Base-by-base conservation (phyloP, 495 filamentous ascomycete genomes). In the Podospora sp. region DNA sequence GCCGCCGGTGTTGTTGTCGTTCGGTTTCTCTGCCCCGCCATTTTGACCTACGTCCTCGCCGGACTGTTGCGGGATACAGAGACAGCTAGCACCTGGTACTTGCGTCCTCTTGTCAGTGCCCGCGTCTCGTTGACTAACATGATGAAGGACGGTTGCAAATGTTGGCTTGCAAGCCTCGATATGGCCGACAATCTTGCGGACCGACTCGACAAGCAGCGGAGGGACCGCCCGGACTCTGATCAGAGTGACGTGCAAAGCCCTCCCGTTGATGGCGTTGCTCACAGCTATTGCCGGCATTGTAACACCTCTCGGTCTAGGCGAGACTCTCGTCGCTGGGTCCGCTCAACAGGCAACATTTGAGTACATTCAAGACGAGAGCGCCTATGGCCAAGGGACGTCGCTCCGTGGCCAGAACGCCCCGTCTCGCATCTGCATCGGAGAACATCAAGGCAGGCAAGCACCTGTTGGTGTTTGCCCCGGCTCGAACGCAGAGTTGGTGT, bases 221-320 rank as follows among this genome's bases (percentile, higher is more conserved):
- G 36, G 60, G 18, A 46, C 35, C 14, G 60, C 27, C 6, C 60
- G 60, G 35, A 62, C 60, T 22, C 21, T 62, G 18, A 62, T 62
- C 60, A 62, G 27, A 35, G 27, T 62, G 22, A 33, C 36, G 33
- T 49, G 35, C 60, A 62, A 62, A 25, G 21, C 35, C 35, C 33
- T 62, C 26, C 60, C 60, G 36, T 18, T 62, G 8, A 27, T 62
- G 33, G 60, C 60, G 9, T 5, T 62, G 14, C 33, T 62, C 21
- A 18, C n/a, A 26, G 60, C 60, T 18, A 26, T 62, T 35, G 40
- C 35, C 33, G 60, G 60, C 21, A 50, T 69, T 18, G 67, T 69
- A 18, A 69, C 67, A n/a, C 67, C 67, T 2, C 56, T 69, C 26
- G 67, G 67, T 16, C 50, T 69, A 2, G 60, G 64, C 63, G 62